Evolutionary conservation across 2,329 filamentous ascomycete genomes (phyloP).

Genomic region (Elsinoe necatrix): DNA sequence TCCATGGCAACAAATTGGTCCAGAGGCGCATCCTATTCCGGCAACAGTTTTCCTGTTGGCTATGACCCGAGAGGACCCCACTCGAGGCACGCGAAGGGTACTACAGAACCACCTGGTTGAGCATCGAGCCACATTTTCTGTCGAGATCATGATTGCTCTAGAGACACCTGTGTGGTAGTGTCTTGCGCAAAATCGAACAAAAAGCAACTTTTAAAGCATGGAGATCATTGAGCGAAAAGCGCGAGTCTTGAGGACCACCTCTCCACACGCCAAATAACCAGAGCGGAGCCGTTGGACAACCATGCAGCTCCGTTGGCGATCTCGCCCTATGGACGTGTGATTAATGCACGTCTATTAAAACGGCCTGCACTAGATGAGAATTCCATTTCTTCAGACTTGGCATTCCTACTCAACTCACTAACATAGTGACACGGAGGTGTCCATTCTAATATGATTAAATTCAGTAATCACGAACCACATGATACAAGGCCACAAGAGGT

Average conservation of each 20-base stretch:
- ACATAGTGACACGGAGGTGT: background rate
- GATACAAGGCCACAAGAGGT: background rate
- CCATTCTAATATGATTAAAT: background rate
- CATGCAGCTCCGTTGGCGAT: background rate
- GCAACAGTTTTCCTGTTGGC: background rate
- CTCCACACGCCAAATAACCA: background rate
- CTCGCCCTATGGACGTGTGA: background rate
- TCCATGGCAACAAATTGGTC: slow-evolving; percentile 15
- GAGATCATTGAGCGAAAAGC: background rate
- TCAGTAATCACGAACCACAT: background rate
- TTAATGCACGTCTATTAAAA: background rate
- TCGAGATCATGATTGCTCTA: background rate
- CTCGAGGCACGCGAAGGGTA: background rate
- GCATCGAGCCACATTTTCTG: background rate
- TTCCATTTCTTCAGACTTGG: background rate
- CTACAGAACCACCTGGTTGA: background rate
- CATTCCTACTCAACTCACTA: background rate
- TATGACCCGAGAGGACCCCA: background rate
- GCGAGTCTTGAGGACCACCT: background rate
- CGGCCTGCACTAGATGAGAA: background rate
- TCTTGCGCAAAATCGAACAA: background rate
- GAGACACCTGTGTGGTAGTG: background rate
- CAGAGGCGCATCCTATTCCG: background rate
- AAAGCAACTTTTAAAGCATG: background rate
- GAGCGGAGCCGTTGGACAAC: background rate